Evolutionary conservation across 306 rosid genomes (phyloP), one percentile per base, ranked within the genome.

Genomic region (Prunus fruticosa): DNA sequence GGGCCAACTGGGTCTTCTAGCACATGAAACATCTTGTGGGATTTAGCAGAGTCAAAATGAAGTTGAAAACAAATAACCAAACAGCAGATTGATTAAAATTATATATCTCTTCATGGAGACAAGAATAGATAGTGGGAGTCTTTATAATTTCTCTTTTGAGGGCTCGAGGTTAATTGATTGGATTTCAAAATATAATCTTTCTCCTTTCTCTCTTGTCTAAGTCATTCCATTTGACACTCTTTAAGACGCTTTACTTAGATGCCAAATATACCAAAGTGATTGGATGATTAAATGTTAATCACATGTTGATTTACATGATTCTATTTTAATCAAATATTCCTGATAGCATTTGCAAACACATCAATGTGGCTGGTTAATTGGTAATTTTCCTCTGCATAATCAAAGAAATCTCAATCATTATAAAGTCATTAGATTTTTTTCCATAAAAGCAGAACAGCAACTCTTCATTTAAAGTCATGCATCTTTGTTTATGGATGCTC

Each of bases 111-210:
- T 71, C 62, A 28, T 64, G 81, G 88, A 67, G 88, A 82, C 89
- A 88, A 72, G 67, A 76, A 64, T 76, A 54, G 72, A 72, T 28
- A 68, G 88, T 81, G 88, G 88, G 73, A 41, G 63, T 57, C 75
- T 64, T 74, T 25, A 14, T 16, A 41, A 10, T 73, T 82, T 86
- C 45, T 81, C 69, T 83, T 89, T 91, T 86, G 89, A 89, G 93
- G 87, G 91, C 96, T 93, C 98, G 96, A 93, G 96, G 85, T 77
- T 73, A 85, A 70, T 85, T 25, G 53, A 72, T 81, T 79, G 67
- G 67, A 57, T 80, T 81, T 77, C 60, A 49, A 56, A 54, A 34
- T 70, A 23, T 64, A 68, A 76, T 68, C 63, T 67, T 34, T 64
- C 71, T 73, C 60, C 52, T 49, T 71, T 74, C 67, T 53, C 32